Base-by-base conservation (phyloP, 2,329 filamentous ascomycete species). In the Aspergillus texensis region DNA sequence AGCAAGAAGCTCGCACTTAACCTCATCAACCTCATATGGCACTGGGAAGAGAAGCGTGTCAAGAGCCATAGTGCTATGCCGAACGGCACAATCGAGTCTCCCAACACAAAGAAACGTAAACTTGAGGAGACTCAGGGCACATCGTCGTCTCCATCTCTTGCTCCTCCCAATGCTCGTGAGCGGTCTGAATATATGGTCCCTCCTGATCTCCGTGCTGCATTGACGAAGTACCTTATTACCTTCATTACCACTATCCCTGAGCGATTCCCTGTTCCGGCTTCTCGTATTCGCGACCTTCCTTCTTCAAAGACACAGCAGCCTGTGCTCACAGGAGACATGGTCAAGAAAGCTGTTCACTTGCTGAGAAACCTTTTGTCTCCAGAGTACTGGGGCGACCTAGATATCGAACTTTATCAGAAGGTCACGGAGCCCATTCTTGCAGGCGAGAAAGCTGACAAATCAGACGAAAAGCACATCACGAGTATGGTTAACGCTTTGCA, bases 401-500 rank as follows among this genome's bases (percentile, higher is more conserved):
- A 97, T 57, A 85, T 98, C 24, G 94, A 98, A 71, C 84, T 98
- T 67, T 95, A 97, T 71, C 90, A 91, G 4, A 96, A 95, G 71
- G 90, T 94, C 61, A 95, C 93, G 0, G 94, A 97, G 67, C 88
- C 92, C 48, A 91, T 97, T 61, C 81, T 97, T 14, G 88, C 90
- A 2, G 89, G 91, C 57, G 95, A 98, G 11, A 94, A 93, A 78
- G 89, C 91, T 61, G 90, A 93, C 57, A 91, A 92, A 71, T 86
- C 85, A n/a, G 90, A 94, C 66, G 91, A 94, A 46, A 93, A 93
- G 76, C 93, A 94, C 72, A 85, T 91, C 48, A 96, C 92, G 0
- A 89, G 90, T 66, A 94, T 97, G 78, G 88, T 99, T 79, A 99
- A 99, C 75, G 93, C 94, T 1, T 84, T 99, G 16, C 94, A 98